Base-by-base conservation (phyloP, 2,329 filamentous ascomycete genomes). In the Xylariaceae sp. region DNA sequence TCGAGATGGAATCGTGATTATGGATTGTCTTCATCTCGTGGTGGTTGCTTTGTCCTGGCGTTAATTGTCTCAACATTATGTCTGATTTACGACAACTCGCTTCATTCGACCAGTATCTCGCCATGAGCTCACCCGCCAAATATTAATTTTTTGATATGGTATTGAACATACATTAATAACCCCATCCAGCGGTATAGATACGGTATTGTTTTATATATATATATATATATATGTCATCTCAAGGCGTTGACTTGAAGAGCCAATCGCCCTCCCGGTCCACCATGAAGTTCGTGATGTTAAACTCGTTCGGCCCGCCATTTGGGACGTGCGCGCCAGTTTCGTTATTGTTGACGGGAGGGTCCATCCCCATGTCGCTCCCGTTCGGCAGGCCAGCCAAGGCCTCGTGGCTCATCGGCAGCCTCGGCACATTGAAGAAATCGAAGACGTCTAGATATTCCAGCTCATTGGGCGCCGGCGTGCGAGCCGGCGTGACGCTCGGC, bases 371-470 rank as follows among this genome's bases (percentile, higher is more conserved):
- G 14, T 65, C 65, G 31, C 58, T 62, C 1, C 55, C 55, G 14
- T 60, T 51, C 23, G 50, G 19, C 7, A 58, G 60, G 6, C 45
- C 65, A 44, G 62, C 69, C 49, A 45, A 69, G 14, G 63, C 61
- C 49, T 78, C 76, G 9, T 76, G 74, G 26, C 76, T 76, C 19
- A 82, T 74, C 0, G 84, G 82, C 21, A 96, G 77, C 16, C 92
- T 80, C 1, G 93, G 93, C 53, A 96, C 87, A 70, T 96, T 96
- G 80, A 96, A 97, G 71, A 96, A 96, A 66, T 95, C 91, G 71
- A 97, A 96, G 0, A 96, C 90, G 67, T 96, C 92, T 2, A 96
- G 79, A 70, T 96, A 96, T 71, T 96, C 93, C 3, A 96, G 79
- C 69, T 96, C 92, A 65, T 95, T 91, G 1, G 89, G 84, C 8